Percentiles rank a stretch among this genome's conserved stretches.
These are phyloP conservation scores for Irpex lacteus DNA, from an alignment of 1,284 basidiomycete genomes.

Conservation along the genomic window DNA sequence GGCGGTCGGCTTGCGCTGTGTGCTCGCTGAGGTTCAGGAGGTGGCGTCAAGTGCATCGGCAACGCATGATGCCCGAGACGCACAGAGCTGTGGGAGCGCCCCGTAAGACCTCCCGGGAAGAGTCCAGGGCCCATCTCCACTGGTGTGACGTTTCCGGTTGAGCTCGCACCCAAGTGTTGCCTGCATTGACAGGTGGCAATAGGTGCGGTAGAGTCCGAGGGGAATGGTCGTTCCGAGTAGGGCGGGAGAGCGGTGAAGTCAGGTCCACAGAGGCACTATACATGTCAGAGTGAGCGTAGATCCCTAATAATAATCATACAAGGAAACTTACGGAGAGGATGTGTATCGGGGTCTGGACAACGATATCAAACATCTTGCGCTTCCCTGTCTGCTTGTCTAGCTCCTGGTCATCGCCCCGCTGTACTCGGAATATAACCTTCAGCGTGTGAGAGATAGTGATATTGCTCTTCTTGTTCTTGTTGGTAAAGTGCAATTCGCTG, in stretches of 20 bases:
- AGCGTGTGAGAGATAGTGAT: constrained; percentile 79
- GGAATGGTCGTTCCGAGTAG: constrained; percentile 41
- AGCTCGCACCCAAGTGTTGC: background rate
- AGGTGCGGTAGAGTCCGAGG: background rate
- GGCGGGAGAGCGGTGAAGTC: constrained; percentile 76
- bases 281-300: background rate
- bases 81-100: background rate
- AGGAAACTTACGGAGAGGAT: constrained; percentile 68
- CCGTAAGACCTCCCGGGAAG: background rate
- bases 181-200: background rate
- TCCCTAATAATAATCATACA: background rate
- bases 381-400: constrained; percentile 68
- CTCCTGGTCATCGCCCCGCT: constrained; percentile 69
- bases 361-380: constrained; percentile 86
- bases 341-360: constrained; percentile 81
- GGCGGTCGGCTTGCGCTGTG: constrained; percentile 16
- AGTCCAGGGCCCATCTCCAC: background rate
- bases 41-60: background rate
- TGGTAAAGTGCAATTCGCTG: constrained; percentile 70
- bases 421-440: constrained; percentile 84
- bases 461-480: constrained; percentile 80
- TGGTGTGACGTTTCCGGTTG: background rate
- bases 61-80: background rate
- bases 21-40: background rate
- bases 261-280: constrained; percentile 75